Base-by-base conservation (phyloP, 2,329 filamentous ascomycete genomes). In the Scedosporium minutisporum region DNA sequence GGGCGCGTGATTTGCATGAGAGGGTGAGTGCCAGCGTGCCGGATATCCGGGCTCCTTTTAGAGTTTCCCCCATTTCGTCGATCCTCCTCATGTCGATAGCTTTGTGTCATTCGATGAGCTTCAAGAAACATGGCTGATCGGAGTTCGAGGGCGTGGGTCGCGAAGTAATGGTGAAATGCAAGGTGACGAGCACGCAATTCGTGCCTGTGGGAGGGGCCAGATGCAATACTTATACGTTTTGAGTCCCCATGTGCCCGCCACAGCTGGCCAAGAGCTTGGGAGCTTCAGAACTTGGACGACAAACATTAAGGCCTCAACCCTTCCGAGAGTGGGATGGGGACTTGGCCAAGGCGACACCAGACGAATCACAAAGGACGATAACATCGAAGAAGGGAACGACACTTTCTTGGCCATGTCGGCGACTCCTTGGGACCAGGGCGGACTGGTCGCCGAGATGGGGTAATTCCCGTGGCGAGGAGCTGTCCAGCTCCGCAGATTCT, bases 41-140 rank as follows among this genome's bases (percentile, higher is more conserved):
- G 51, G 51, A 55, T 55, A 55, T 55, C 51, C 51, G 51, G 51
- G 12, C 51, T 21, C 51, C 51, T 55, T 55, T 55, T 55, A 55
- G 51, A 23, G 18, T 55, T 21, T 55, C 51, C 23, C 23, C 51
- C 51, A 55, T 55, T 27, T 55, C 51, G 18, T 55, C 51, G 51
- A 14, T 14, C 21, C 16, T 21, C 44, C n/a, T 48, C 44, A 21
- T 48, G 44, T 21, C 44, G 44, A 21, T 48, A n/a, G 44, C 51
- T 23, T 23, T 29, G 51, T 55, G 51, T 16, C 23, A 55, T 27
- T 55, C 51, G 51, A 27, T 27, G 51, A 12, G 12, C 18, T 55
- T n/a, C 18, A 55, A 55, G 23, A 55, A 55, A 55, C 51, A 55
- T 55, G 51, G 51, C 51, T 55, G 51, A 55, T 55, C 51, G 51